Evolutionary conservation across 805 yeast species (phyloP).

Genomic region (Hanseniaspora clermontiae): DNA sequence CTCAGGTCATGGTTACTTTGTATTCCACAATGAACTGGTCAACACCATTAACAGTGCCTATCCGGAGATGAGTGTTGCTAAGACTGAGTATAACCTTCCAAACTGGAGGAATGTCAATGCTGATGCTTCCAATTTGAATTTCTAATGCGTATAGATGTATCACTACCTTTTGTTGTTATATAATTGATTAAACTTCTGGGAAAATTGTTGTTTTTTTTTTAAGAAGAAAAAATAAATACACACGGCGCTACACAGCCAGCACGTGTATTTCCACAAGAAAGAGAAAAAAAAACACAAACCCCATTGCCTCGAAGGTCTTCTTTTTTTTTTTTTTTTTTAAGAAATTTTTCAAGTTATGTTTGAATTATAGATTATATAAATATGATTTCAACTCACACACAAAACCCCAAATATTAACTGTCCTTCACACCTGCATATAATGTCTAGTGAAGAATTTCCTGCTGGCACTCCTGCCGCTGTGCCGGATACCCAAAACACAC

Average conservation of each 20-base stretch:
- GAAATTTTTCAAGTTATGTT: no score
- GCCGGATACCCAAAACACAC: not conserved
- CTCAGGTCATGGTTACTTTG: conserved; percentile 39
- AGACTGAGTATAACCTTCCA: conserved; percentile 30
- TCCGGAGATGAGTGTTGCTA: conserved; percentile 39
- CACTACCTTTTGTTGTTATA: no score
- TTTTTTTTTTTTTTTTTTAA: no score
- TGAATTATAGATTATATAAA: no score
- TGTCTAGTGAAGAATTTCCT: not conserved
- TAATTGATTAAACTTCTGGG: no score
- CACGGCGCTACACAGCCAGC: not conserved
- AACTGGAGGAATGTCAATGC: conserved; percentile 30
- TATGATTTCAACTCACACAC: no score
- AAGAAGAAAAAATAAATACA: no score
- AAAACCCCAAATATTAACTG: not conserved
- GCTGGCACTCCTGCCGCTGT: not conserved
- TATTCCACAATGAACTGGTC: conserved; percentile 36
- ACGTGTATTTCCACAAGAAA: not conserved
- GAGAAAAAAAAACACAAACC: no score
- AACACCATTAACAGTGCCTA: conserved; percentile 30
- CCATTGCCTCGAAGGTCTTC: no score
- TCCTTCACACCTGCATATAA: not conserved
- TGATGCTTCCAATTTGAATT: conserved; percentile 20
- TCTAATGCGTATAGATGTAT: not conserved
- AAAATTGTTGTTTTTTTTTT: no score